Base-by-base conservation (phyloP, 306 rosid species). In the Malus sieversii region DNA sequence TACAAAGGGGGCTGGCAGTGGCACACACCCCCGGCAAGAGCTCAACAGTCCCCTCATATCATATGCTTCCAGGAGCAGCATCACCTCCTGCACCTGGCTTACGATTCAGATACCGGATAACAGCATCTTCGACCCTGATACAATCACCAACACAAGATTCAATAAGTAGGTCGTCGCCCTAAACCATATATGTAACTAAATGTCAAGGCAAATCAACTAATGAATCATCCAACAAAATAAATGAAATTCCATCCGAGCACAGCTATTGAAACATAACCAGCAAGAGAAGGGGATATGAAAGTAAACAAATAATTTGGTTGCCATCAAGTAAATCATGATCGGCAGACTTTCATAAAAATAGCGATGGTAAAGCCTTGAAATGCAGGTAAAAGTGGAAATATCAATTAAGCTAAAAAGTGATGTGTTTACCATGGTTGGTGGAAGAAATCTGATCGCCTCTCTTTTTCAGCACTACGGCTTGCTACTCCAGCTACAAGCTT, bases 51-150 rank as follows among this genome's bases (percentile, higher is more conserved):
- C 30, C 61, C 57, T 92, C 84, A 15, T 1, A 48, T 92, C 85
- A 92, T 42, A 87, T 88, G 86, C 93, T 89, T 83, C 98, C 97
- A 6, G 99, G 99, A 61, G 81, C 97, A 57, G 81, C 97, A 66
- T 96, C 98, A 58, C 88, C 82, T 77, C 94, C 98, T 2, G 90
- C 78, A 13, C 85, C 84, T 45, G 99, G 97, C 80, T 90, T 92
- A 79, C 97, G 97, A 81, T 96, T 96, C 81, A 95, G 83, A 76
- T 90, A 95, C 6, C 98, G 96, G 73, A 94, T 92, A 75, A 96
- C 96, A 46, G 98, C 97, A 85, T 95, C 98, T 86, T 95, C 98
- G 79, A 95, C 99, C 99, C 99, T 96, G 93, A 55, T 75, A 67
- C 71, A 11, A 66, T 25, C 48, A 69, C 66, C 30, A 27, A 55